Conservation (phyloP, 1,284 basidiomycete species). For the Pholiota adiposa region DNA sequence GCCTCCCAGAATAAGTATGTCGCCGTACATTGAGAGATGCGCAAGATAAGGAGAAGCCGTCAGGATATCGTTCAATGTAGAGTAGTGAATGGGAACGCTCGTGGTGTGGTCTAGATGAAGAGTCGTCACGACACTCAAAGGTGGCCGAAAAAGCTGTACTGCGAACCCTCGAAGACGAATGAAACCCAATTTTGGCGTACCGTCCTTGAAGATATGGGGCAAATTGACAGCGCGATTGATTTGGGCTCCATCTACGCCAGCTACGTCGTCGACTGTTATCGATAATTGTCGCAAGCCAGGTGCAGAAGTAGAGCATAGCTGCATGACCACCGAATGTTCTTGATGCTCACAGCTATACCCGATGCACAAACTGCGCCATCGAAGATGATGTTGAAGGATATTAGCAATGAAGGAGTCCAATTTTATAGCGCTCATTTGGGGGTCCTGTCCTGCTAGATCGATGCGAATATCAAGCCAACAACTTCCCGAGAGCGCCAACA, state of each 20-base stretch:
- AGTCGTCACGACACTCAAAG: slow-evolving; percentile 37
- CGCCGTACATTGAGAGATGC: slow-evolving; percentile 46
- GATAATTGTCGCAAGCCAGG: slow-evolving; percentile 40
- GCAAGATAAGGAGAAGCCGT: slow-evolving; percentile 31
- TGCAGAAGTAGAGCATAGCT: slow-evolving; percentile 28
- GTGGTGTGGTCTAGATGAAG: slow-evolving; percentile 48
- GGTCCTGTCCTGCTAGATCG: slow-evolving; percentile 21
- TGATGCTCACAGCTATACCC: slow-evolving; percentile 29
- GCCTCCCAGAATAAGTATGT: slow-evolving; percentile 29
- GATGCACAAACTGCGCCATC: slow-evolving; percentile 42
- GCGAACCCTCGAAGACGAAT: slow-evolving; percentile 47
- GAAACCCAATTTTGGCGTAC: slow-evolving; percentile 36
- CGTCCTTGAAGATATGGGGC: slow-evolving; percentile 34
- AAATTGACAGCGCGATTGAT: slow-evolving; percentile 14
- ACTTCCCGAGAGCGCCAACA: slow-evolving; percentile 38
- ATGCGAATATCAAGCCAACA: slow-evolving; percentile 37
- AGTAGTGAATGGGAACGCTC: slow-evolving; percentile 33
- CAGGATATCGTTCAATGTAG: slow-evolving; percentile 35
- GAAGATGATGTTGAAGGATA: slow-evolving; percentile 32
- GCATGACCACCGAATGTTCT: slow-evolving; percentile 30
- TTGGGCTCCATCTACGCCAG: slow-evolving; percentile 17
- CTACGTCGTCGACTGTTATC: slow-evolving; percentile 35
- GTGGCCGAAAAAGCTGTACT: slow-evolving; percentile 41
- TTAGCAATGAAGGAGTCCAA: slow-evolving; percentile 31
- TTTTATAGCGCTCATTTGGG: slow-evolving; percentile 13